Percentiles rank a stretch among this genome's conserved stretches.
phyloP scores from a whole-genome alignment of 805 yeast species.

The Priceomyces medius region DNA sequence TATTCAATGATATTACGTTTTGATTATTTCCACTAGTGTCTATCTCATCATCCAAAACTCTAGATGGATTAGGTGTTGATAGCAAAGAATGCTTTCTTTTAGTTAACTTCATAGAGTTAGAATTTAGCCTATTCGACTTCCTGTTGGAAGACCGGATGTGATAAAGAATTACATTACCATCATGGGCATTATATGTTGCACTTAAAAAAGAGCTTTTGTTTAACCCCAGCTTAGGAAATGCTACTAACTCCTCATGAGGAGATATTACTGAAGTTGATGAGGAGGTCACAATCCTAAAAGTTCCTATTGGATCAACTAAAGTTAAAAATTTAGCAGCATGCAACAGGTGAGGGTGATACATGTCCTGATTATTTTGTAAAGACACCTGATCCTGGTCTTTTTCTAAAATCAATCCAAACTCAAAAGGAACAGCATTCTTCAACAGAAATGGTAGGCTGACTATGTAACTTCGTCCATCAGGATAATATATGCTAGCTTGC shows the following conservation, averaged over 20 bases:
- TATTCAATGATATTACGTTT: constrained; percentile 30
- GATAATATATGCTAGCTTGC: constrained; percentile 60
- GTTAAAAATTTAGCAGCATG: constrained; percentile 53
- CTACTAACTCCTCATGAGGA: constrained; percentile 52
- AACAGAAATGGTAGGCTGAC: constrained; percentile 71
- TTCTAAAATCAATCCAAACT: constrained; percentile 67
- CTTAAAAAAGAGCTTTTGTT: constrained; percentile 42
- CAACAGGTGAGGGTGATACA: constrained; percentile 20
- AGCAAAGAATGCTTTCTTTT: constrained; percentile 28
- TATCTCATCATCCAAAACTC: constrained; percentile 43
- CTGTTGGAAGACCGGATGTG: constrained; percentile 46
- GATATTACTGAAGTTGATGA: constrained; percentile 68
- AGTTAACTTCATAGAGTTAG: constrained; percentile 11
- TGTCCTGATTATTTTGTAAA: constrained; percentile 6
- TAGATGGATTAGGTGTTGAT: constrained; percentile 43
- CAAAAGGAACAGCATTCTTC: constrained; percentile 59
- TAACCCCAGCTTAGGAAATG: constrained; percentile 47
- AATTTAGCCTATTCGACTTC: constrained; percentile 8
- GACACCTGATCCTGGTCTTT: constrained; percentile 31
- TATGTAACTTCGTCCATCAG: constrained; percentile 56
- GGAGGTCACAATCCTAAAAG: constrained; percentile 68
- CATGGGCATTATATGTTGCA: constrained; percentile 53
- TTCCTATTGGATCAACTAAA: constrained; percentile 70
- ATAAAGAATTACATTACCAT: constrained; percentile 49
- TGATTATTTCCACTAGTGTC: constrained; percentile 15